Evolutionary conservation across 2,329 filamentous ascomycete genomes (phyloP), one percentile per base, ranked within the genome.

Genomic region (Macrophomina tecta): DNA sequence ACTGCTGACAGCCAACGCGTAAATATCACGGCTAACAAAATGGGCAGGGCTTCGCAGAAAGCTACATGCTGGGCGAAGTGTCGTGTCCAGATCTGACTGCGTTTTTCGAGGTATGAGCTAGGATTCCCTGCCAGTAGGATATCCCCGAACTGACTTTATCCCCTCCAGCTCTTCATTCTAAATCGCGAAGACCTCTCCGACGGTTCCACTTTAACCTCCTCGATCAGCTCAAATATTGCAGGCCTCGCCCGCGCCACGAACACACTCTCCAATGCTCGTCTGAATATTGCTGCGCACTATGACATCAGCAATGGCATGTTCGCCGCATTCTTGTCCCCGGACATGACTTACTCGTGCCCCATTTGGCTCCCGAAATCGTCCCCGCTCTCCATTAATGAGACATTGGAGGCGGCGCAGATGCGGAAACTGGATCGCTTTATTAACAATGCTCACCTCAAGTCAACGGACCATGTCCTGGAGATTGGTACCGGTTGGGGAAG

Each of bases 261-360:
- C 72, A 87, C 84, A 6, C 75, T 88, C 12, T 82, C 83, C 1
- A 87, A 86, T 70, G 34, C 56, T 23, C 82, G 87, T 11, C 80
- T 91, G 51, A 91, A 93, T 73, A 88, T 91, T 63, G 85, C 85
- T 2, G 89, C 89, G 4, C 90, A 93, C 70, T 93, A 93, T 75
- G 90, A 93, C 72, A 90, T 92, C 69, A 89, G 87, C 70, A 92
- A 92, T 73, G 87, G 89, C 67, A 91, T 92, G 88, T 92, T 92
- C 72, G 87, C 89, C 5, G 88, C 89, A 0, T 92, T 92, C 70
- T 81, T 92, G 34, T 91, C 89, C 0, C 82, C 86, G n/a, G 90
- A 92, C 73, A 92, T 92, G 90, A 91, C 89, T 4, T 92, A 91
- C 72, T 91, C 89, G 0, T 91, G 89, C 73, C 86, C 90, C 2